A percentile compares a stretch with the other conserved stretches of the same genome.
phyloP scores from a whole-genome alignment of 2,329 filamentous ascomycete species.

The Huntiella savannae region DNA sequence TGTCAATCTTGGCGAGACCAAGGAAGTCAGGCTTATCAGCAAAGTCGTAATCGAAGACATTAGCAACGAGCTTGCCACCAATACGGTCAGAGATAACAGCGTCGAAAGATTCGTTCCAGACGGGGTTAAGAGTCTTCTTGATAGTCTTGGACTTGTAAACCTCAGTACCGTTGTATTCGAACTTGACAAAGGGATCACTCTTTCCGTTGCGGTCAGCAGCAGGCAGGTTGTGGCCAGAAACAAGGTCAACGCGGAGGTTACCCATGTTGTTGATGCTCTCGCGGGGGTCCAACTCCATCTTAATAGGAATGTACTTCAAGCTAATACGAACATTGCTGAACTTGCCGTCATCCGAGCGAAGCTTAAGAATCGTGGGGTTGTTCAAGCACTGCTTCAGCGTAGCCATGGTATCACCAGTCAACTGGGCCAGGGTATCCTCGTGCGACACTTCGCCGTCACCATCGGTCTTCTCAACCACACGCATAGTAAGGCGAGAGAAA shows the following conservation, averaged over 20 bases:
- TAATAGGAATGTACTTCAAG: slow-evolving; percentile 83
- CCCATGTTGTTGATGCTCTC: slow-evolving; percentile 99
- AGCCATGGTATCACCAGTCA: slow-evolving; percentile 69
- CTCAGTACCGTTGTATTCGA: slow-evolving; percentile 72
- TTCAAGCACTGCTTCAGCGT: slow-evolving; percentile 83
- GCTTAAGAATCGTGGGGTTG: slow-evolving; percentile 64
- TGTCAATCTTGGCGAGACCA: slow-evolving; percentile 56
- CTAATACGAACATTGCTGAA: slow-evolving; percentile 71
- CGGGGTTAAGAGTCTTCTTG: slow-evolving; percentile 89
- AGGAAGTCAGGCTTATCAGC: slow-evolving; percentile 84
- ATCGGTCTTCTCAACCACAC: slow-evolving; percentile 64
- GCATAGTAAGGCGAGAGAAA: slow-evolving; percentile 79
- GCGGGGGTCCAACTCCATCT: slow-evolving; percentile 82
- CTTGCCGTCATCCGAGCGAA: slow-evolving; percentile 61
- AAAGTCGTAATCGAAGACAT: slow-evolving; percentile 92
- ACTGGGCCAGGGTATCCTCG: slow-evolving; percentile 59
- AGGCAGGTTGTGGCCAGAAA: slow-evolving; percentile 75
- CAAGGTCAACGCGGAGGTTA: slow-evolving; percentile 75
- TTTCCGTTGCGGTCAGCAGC: slow-evolving; percentile 89
- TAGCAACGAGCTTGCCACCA: slow-evolving; percentile 61
- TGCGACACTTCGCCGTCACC: slow-evolving; percentile 50
- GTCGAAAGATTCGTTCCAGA: slow-evolving; percentile 95
- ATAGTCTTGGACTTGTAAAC: slow-evolving; percentile 89
- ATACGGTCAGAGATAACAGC: slow-evolving; percentile 65
- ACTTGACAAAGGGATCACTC: slow-evolving; percentile 94